phyloP scores from a whole-genome alignment of 352 stramenopile species.

The Phytopythium litorale region DNA sequence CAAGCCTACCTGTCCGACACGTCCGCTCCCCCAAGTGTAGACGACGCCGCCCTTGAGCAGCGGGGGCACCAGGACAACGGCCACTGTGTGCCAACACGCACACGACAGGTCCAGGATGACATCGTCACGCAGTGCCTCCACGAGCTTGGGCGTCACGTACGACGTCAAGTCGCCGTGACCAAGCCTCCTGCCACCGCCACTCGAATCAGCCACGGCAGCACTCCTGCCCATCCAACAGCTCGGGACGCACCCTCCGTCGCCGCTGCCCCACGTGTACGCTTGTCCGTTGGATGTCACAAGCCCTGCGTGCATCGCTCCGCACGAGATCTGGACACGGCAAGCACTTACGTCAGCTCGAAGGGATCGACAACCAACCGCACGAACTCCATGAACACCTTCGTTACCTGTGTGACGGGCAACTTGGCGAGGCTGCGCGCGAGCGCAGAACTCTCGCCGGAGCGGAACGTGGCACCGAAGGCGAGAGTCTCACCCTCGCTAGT shows the following conservation, averaged over 20 bases:
- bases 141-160: constrained; percentile 66
- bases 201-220: not conserved
- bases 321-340: constrained; percentile 48
- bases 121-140: constrained; percentile 66
- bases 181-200: constrained; percentile 35
- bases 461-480: constrained; percentile 67
- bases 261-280: constrained; percentile 77
- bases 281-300: constrained; percentile 72
- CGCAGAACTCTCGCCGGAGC: constrained; percentile 53
- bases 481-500: constrained; percentile 48
- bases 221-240: not conserved
- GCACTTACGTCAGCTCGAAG: not conserved
- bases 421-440: constrained; percentile 52
- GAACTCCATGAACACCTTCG: not conserved
- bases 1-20: constrained; percentile 81
- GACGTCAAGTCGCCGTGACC: constrained; percentile 71
- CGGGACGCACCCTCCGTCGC: constrained; percentile 69
- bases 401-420: constrained; percentile 54
- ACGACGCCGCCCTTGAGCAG: constrained; percentile 81
- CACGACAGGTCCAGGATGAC: constrained; percentile 80
- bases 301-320: constrained; percentile 69
- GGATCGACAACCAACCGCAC: not conserved
- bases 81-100: constrained; percentile 86
- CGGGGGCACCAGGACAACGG: constrained; percentile 84
- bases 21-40: constrained; percentile 93